Conservation (phyloP, 805 yeast species). For the Candida maris region DNA sequence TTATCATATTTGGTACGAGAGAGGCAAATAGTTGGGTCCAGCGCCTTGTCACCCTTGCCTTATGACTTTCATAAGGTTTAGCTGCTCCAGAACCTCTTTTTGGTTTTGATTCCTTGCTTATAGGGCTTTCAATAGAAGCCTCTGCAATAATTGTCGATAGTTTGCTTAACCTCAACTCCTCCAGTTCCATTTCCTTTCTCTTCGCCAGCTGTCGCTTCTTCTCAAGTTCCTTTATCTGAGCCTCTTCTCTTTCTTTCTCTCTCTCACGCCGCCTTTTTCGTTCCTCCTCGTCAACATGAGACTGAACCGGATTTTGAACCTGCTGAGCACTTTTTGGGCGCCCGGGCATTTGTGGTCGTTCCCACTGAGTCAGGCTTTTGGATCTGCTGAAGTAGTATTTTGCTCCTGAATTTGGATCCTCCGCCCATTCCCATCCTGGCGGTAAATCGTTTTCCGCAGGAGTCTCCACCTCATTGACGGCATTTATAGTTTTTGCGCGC, state of each 20-base stretch:
- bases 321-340: background rate
- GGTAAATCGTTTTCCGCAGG: slow-evolving; percentile 36
- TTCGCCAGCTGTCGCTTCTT: slow-evolving; percentile 34
- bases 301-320: slow-evolving; percentile 13
- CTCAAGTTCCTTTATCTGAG: slow-evolving; percentile 28
- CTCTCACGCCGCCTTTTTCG: slow-evolving; percentile 24
- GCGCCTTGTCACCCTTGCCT: slow-evolving; percentile 13
- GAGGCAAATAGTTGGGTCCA: slow-evolving; percentile 60
- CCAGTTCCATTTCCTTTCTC: slow-evolving; percentile 22
- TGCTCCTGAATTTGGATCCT: slow-evolving; percentile 41
- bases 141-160: slow-evolving; percentile 28
- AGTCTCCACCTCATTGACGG: slow-evolving; percentile 4
- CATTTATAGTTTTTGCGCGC: slow-evolving; percentile 14
- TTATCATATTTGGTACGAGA: slow-evolving; percentile 74
- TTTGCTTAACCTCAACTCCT: slow-evolving; percentile 23
- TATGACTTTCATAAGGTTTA: slow-evolving; percentile 20
- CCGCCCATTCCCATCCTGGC: slow-evolving; percentile 63
- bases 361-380: slow-evolving; percentile 54
- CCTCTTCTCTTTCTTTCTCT: slow-evolving; percentile 29
- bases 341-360: slow-evolving; percentile 39
- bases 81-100: slow-evolving; percentile 18
- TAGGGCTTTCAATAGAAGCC: slow-evolving; percentile 28
- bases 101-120: slow-evolving; percentile 13
- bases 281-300: slow-evolving; percentile 21
- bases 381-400: slow-evolving; percentile 54